These are phyloP conservation scores for Phylloporus scabripes DNA, from an alignment of 768 basidiomycete species.

Conservation along the genomic window DNA sequence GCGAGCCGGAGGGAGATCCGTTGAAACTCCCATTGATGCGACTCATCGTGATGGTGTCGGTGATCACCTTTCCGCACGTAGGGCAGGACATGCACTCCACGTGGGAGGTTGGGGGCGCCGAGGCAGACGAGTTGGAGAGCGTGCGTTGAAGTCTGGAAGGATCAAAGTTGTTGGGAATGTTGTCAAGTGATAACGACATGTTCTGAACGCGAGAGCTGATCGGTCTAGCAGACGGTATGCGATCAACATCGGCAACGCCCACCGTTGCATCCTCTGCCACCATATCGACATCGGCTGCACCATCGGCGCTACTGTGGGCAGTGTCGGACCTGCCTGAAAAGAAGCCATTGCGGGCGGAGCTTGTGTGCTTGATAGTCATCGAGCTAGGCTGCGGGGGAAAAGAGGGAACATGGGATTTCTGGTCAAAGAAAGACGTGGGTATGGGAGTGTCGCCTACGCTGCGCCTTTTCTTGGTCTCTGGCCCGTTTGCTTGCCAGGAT, in stretches of 20 bases:
- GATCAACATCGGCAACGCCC: constrained; percentile 24
- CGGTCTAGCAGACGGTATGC: constrained; percentile 18
- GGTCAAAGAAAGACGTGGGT: constrained; percentile 24
- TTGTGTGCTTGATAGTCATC: constrained; percentile 15
- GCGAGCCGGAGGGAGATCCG: constrained; percentile 28
- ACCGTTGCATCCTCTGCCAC: constrained; percentile 21
- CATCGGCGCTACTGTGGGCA: constrained; percentile 9
- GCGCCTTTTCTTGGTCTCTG: constrained; percentile 43
- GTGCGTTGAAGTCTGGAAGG: constrained; percentile 30
- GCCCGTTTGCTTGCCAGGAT: constrained; percentile 30
- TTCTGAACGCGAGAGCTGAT: constrained; percentile 30
- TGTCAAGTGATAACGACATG: constrained; percentile 51
- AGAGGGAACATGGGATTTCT: constrained; percentile 19
- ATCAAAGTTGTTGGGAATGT: constrained; percentile 38
- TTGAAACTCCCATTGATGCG: constrained; percentile 22
- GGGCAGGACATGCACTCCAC: constrained; percentile 44
- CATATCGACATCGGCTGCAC: constrained; percentile 27
- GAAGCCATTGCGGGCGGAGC: constrained; percentile 12
- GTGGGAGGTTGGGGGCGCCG: constrained; percentile 42
- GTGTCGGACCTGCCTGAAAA: constrained; percentile 24
- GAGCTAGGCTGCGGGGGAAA: constrained; percentile 24
- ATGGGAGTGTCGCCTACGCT: constrained; percentile 36
- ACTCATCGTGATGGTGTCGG: constrained; percentile 38
- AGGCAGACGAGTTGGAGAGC: constrained; percentile 32
- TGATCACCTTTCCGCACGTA: constrained; percentile 48